These are phyloP conservation scores for Glaciozyma martinii DNA, from an alignment of 768 basidiomycete species.

Conservation along the genomic window DNA sequence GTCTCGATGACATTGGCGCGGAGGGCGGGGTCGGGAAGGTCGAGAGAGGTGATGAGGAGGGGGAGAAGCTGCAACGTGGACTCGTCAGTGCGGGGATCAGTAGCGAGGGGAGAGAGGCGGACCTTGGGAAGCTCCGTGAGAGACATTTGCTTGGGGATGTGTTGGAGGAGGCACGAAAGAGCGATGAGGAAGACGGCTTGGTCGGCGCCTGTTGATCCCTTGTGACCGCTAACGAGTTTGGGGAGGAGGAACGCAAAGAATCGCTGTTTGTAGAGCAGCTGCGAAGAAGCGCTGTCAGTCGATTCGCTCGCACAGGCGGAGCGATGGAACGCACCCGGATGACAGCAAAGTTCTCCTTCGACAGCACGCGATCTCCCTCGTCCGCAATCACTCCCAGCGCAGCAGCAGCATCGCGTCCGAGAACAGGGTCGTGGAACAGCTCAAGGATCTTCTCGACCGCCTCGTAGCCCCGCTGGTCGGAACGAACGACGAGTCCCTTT, in stretches of 20 bases:
- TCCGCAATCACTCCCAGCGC: slow-evolving; percentile 59
- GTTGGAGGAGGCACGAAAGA: slow-evolving; percentile 66
- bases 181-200: slow-evolving; percentile 66
- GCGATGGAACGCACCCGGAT: slow-evolving; percentile 52
- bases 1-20: slow-evolving; percentile 73
- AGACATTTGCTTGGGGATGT: slow-evolving; percentile 68
- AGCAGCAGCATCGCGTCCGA: slow-evolving; percentile 67
- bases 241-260: slow-evolving; percentile 66
- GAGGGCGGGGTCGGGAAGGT: slow-evolving; percentile 62
- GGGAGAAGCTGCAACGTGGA: slow-evolving; percentile 62
- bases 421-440: slow-evolving; percentile 55
- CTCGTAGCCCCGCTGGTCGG: slow-evolving; percentile 51
- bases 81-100: not conserved
- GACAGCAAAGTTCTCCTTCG: slow-evolving; percentile 67
- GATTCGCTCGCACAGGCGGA: not conserved
- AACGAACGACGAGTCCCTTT: slow-evolving; percentile 68
- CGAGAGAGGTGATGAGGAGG: slow-evolving; percentile 72
- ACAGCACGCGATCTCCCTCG: slow-evolving; percentile 55
- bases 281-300: not conserved
- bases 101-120: not conserved
- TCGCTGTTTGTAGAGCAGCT: slow-evolving; percentile 43
- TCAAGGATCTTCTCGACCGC: slow-evolving; percentile 61
- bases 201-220: slow-evolving; percentile 35
- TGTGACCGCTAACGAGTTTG: slow-evolving; percentile 60
- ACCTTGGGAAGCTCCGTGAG: slow-evolving; percentile 55